Evolutionary conservation across 192 early-diverging fungal genomes (phyloP).

Genomic region (Mortierella claussenii): DNA sequence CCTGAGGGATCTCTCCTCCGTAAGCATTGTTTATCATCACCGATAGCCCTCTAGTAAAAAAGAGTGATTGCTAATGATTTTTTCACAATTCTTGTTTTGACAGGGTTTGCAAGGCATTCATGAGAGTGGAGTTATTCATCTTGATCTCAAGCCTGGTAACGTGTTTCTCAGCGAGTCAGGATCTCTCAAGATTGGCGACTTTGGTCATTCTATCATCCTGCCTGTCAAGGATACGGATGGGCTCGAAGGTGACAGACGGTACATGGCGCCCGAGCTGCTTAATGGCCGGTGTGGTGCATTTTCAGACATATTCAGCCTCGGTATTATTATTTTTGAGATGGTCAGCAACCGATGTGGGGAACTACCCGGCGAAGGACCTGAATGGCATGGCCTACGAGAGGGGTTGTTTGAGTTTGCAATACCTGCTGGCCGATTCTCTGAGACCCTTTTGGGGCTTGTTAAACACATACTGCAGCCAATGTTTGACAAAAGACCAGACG

Average conservation of each 20-base stretch:
- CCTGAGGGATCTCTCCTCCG: background rate
- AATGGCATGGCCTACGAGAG: background rate
- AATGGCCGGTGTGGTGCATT: background rate
- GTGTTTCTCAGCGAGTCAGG: background rate
- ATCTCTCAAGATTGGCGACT: conserved; percentile 1
- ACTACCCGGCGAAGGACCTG: background rate
- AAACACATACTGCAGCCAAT: conserved; percentile 1
- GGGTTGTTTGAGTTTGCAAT: background rate
- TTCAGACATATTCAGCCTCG: conserved; percentile 8
- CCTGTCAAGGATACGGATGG: conserved; percentile 2
- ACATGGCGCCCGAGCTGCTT: conserved; percentile 3
- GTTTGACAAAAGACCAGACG: background rate
- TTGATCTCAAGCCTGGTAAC: conserved; percentile 8
- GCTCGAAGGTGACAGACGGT: background rate
- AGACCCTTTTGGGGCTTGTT: background rate
- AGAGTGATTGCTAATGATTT: background rate
- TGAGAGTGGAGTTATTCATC: background rate
- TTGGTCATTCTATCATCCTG: conserved; percentile 2
- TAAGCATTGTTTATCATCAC: too few species aligned
- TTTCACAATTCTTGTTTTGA: background rate
- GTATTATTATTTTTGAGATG: conserved; percentile 2
- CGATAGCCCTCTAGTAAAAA: too few species aligned
- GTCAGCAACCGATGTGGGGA: conserved; percentile 5
- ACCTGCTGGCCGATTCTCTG: background rate
- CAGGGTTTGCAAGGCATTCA: conserved; percentile 5